Evolutionary conservation across 2,329 filamentous ascomycete species (phyloP).

Genomic region (Beauveria varroae): DNA sequence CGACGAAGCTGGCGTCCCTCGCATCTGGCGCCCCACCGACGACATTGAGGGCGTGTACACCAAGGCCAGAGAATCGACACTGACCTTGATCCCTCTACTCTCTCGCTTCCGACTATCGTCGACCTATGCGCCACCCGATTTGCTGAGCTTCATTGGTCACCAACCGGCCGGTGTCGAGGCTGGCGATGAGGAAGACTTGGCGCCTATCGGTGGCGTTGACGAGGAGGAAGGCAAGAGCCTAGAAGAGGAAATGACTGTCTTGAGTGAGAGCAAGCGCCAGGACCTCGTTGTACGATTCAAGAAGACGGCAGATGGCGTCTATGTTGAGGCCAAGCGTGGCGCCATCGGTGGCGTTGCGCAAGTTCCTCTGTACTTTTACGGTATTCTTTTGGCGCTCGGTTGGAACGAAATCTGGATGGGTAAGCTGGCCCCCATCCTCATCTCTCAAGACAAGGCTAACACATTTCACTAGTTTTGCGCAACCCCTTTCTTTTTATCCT

Average conservation of each 20-base stretch:
- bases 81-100: slow-evolving; percentile 83
- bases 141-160: slow-evolving; percentile 74
- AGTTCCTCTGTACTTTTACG: slow-evolving; percentile 92
- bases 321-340: slow-evolving; percentile 94
- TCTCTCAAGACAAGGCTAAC: slow-evolving; percentile 11
- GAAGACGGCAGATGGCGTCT: slow-evolving; percentile 95
- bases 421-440: slow-evolving; percentile 38
- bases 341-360: slow-evolving; percentile 93
- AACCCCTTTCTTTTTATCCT: slow-evolving; percentile 92
- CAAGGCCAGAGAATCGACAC: slow-evolving; percentile 81
- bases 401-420: slow-evolving; percentile 97
- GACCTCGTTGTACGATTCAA: slow-evolving; percentile 94
- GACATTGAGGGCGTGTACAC: slow-evolving; percentile 97
- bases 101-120: slow-evolving; percentile 72
- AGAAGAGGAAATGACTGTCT: slow-evolving; percentile 93
- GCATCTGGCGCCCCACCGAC: slow-evolving; percentile 94
- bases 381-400: slow-evolving; percentile 78
- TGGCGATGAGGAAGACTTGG: slow-evolving; percentile 83
- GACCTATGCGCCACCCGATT: slow-evolving; percentile 70
- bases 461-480: slow-evolving; percentile 61
- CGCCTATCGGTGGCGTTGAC: slow-evolving; percentile 86
- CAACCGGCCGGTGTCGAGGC: slow-evolving; percentile 66
- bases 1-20: slow-evolving; percentile 85
- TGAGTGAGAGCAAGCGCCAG: slow-evolving; percentile 82
- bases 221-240: slow-evolving; percentile 91